Evolutionary conservation across 164 flowering plant species (phyloP).

Genomic region (Euptelea pleiosperma): DNA sequence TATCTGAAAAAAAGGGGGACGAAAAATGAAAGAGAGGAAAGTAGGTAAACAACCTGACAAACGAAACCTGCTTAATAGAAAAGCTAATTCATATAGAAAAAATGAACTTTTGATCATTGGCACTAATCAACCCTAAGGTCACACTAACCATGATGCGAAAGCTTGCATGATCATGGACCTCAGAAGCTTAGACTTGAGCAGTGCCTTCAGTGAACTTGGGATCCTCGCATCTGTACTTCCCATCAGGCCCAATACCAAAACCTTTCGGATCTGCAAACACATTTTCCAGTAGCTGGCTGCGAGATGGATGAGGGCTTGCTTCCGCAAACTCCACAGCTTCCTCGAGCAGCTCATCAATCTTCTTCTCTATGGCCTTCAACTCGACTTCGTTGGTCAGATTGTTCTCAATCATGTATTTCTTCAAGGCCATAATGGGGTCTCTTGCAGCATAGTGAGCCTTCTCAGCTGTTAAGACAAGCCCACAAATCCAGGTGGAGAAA

Average conservation of each 20-base stretch:
- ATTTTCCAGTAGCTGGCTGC: constrained; percentile 84
- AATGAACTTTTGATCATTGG: constrained; percentile 5
- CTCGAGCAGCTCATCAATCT: constrained; percentile 82
- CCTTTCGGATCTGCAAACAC: constrained; percentile 97
- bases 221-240: constrained; percentile 86
- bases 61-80: background rate
- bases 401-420: constrained; percentile 76
- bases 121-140: constrained; percentile 11
- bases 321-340: constrained; percentile 95
- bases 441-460: constrained; percentile 81
- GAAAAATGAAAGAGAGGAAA: background rate
- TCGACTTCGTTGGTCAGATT: constrained; percentile 69
- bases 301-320: constrained; percentile 63
- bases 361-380: constrained; percentile 75
- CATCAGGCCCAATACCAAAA: constrained; percentile 94
- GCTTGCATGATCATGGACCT: constrained; percentile 2
- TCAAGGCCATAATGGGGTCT: constrained; percentile 81
- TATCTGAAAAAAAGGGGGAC: background rate
- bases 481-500: background rate
- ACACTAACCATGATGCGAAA: constrained; percentile 4
- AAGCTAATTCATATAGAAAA: background rate
- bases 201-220: constrained; percentile 93
- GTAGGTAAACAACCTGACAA: constrained; percentile 2
- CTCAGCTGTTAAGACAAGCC: constrained; percentile 59
- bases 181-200: constrained; percentile 62